Evolutionary conservation across 805 yeast genomes (phyloP).

Genomic region (Starmerella potacharoeniae): DNA sequence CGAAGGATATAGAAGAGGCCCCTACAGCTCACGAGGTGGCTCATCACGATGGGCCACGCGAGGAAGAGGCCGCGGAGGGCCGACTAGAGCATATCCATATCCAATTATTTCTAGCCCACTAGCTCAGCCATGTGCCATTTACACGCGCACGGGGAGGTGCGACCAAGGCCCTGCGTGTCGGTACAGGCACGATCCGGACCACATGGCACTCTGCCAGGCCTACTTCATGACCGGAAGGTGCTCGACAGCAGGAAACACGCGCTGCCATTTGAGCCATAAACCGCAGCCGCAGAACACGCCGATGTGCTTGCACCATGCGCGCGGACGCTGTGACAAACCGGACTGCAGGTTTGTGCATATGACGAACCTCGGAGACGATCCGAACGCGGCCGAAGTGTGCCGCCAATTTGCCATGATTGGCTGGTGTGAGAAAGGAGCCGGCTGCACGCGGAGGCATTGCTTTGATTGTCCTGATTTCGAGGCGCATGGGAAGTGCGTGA

Average conservation of each 20-base stretch:
- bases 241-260: slow-evolving; percentile 25
- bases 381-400: slow-evolving; percentile 37
- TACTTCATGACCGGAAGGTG: slow-evolving; percentile 39
- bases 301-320: slow-evolving; percentile 42
- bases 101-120: not conserved
- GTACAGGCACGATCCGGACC: slow-evolving; percentile 41
- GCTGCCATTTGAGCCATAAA: slow-evolving; percentile 47
- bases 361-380: slow-evolving; percentile 30
- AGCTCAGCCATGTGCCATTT: slow-evolving; percentile 24
- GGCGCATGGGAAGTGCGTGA: slow-evolving; percentile 47
- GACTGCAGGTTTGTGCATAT: slow-evolving; percentile 44
- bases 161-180: slow-evolving; percentile 41
- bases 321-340: slow-evolving; percentile 38
- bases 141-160: slow-evolving; percentile 39
- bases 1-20: not conserved
- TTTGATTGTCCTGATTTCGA: slow-evolving; percentile 63
- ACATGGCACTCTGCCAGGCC: slow-evolving; percentile 45
- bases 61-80: not conserved
- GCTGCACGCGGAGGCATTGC: slow-evolving; percentile 47
- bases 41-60: not conserved
- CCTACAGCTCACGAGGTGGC: not conserved
- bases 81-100: not conserved
- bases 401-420: slow-evolving; percentile 59
- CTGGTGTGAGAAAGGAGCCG: slow-evolving; percentile 50
- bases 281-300: slow-evolving; percentile 51